A percentile compares a stretch with the other conserved stretches of the same genome.
Conservation (phyloP, 2,329 filamentous ascomycete species). For the Graphiopsis chlorocephala region DNA sequence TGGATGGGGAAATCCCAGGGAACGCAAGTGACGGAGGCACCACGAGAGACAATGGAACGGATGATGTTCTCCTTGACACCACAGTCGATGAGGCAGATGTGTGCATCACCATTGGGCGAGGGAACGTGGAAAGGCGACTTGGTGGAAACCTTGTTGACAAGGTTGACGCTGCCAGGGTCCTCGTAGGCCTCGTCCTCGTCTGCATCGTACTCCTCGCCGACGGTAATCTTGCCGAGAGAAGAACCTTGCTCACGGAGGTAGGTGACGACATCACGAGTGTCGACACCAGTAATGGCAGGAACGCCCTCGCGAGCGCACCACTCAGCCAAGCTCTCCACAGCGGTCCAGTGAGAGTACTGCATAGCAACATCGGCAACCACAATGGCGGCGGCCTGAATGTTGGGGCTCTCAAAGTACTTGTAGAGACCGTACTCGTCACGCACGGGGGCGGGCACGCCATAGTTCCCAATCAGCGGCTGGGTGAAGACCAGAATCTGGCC, state of each 20-base stretch:
- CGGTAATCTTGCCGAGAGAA: constrained; percentile 87
- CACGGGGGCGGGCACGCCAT: constrained; percentile 84
- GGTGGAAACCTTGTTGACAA: constrained; percentile 93
- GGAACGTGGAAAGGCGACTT: constrained; percentile 96
- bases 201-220: constrained; percentile 97
- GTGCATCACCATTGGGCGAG: constrained; percentile 76
- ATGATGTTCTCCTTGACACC: constrained; percentile 99
- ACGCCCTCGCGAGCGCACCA: constrained; percentile 98
- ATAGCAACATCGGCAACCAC: constrained; percentile 93
- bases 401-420: constrained; percentile 97
- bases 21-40: constrained; percentile 89
- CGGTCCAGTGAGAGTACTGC: constrained; percentile 98
- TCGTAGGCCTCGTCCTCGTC: constrained; percentile 96
- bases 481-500: constrained; percentile 98
- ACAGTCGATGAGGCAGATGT: constrained; percentile 94
- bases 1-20: constrained; percentile 97
- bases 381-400: constrained; percentile 93
- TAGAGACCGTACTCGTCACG: constrained; percentile 87
- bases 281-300: constrained; percentile 92
- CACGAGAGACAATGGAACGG: constrained; percentile 85
- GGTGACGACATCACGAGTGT: constrained; percentile 95
- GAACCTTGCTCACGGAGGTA: constrained; percentile 94
- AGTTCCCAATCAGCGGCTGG: constrained; percentile 96
- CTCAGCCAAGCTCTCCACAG: constrained; percentile 84
- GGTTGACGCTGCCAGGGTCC: constrained; percentile 93